Evolutionary conservation across 345 rosid genomes (phyloP), one percentile per base, ranked within the genome.

Genomic region (Noccaea caerulescens): DNA sequence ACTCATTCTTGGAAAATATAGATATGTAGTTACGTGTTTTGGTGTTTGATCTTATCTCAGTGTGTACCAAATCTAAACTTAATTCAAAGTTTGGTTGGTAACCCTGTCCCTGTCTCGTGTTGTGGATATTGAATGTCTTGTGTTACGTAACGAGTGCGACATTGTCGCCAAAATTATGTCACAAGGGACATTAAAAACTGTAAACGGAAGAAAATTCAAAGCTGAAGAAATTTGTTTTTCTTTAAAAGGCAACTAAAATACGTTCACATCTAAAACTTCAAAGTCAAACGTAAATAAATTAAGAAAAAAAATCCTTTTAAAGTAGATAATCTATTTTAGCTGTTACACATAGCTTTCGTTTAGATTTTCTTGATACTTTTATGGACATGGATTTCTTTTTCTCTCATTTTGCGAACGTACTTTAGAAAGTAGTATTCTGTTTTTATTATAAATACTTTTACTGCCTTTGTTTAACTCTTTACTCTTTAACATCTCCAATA

Each of bases 91-190:
- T 16, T 23, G 34, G 39, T 38, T 32, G 62, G 27, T 42, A 37
- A 25, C 14, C 12, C 1, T 10, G 47, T 43, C 51, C 8, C 36
- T 61, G 25, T 61, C 39, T 57, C 8, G 16, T 32, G 27, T 13
- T 3, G 39, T 30, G 51, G 20, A 20, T 45, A 46, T 46, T 69
- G n/a, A 16, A 58, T 44, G 41, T 58, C 58, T 58, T 23, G 11
- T 46, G 25, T 45, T 36, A 20, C 38, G 63, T 63, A 63, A 63
- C 4, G 30, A 38, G 49, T 56, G 49, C 63, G 27, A 44, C 49
- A 53, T 63, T 72, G 49, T 72, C 76, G 39, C 60, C 13, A 51
- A 60, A 49, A 7, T n/a, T 51, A 16, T 55, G 63, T 55, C 71
- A 41, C 1, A 6, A 2, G 71, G 10, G 38, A 50, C 10, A 51